These are phyloP conservation scores for Xylaria sp. DNA, from an alignment of 2,329 filamentous ascomycete genomes.

Conservation along the genomic window DNA sequence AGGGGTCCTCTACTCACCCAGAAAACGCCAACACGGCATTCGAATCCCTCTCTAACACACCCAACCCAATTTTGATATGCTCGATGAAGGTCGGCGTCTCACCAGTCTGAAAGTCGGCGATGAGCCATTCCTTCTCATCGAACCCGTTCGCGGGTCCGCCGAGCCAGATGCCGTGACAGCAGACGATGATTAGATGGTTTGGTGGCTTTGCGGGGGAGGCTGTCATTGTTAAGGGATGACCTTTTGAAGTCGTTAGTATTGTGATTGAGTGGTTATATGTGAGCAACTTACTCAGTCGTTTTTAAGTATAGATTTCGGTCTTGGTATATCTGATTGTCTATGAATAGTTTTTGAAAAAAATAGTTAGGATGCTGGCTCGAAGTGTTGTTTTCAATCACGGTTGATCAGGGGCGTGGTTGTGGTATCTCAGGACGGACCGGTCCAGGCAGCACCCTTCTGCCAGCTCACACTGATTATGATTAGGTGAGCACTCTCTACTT, in stretches of 20 bases:
- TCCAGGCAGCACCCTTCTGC: no score
- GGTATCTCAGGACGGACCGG: no score
- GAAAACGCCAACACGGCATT: slow-evolving; percentile 62
- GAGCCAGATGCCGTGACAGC: slow-evolving; percentile 76
- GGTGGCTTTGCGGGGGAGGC: background rate
- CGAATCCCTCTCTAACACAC: slow-evolving; percentile 42
- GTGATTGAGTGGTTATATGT: no score
- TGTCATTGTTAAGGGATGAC: background rate
- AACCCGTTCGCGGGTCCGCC: slow-evolving; percentile 50
- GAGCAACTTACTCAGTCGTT: no score
- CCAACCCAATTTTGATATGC: slow-evolving; percentile 64
- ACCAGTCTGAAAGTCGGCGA: slow-evolving; percentile 70
- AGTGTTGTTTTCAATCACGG: no score
- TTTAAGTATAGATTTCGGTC: no score
- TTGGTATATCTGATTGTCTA: no score
- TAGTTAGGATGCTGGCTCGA: no score
- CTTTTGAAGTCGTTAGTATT: background rate
- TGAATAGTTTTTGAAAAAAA: no score
- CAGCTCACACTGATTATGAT: no score
- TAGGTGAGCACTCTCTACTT: no score
- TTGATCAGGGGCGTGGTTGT: no score
- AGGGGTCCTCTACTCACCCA: slow-evolving; percentile 45
- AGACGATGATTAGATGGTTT: slow-evolving; percentile 66
- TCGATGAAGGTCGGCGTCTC: slow-evolving; percentile 75
- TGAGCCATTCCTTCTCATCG: slow-evolving; percentile 61